phyloP scores from a whole-genome alignment of 2,329 filamentous ascomycete species.

The Dactylellina drechsleri region DNA sequence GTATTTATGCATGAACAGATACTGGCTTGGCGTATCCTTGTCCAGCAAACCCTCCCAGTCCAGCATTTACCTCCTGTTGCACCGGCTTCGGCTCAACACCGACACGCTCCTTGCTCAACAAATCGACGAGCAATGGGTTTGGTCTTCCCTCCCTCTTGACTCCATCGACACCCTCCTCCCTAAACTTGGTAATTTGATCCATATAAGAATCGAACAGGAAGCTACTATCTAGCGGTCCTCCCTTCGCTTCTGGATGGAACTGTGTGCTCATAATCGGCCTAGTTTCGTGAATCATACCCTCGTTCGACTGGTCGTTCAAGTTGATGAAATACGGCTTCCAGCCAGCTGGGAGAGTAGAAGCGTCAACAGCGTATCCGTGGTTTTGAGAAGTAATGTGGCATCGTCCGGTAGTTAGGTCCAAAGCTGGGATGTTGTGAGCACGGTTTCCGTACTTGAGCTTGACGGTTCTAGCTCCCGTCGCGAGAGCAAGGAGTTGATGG shows the following conservation, averaged over 20 bases:
- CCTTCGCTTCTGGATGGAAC: conserved; percentile 98
- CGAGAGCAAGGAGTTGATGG: conserved; percentile 92
- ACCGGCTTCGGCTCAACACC: conserved; percentile 79
- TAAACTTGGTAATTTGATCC: conserved; percentile 83
- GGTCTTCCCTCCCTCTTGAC: conserved; percentile 83
- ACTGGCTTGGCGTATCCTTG: conserved; percentile 37
- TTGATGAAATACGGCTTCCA: conserved; percentile 99
- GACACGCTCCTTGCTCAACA: conserved; percentile 92
- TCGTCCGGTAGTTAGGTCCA: conserved; percentile 92
- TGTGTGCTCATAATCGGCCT: conserved; percentile 98
- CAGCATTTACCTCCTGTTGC: conserved; percentile 62
- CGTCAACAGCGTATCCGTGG: conserved; percentile 95
- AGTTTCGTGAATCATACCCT: conserved; percentile 93
- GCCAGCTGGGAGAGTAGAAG: conserved; percentile 79
- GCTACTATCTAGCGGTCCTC: conserved; percentile 91
- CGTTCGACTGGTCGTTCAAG: conserved; percentile 96
- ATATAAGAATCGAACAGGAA: conserved; percentile 98
- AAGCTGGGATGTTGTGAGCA: conserved; percentile 95
- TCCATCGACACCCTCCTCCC: conserved; percentile 44
- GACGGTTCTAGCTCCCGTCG: conserved; percentile 86
- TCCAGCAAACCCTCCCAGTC: conserved; percentile 26
- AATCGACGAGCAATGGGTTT: conserved; percentile 85
- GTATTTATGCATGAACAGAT: conserved; percentile 23
- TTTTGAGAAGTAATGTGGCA: conserved; percentile 99
- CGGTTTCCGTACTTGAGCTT: conserved; percentile 99